Percentiles rank a stretch among this genome's conserved stretches.
Conservation (phyloP, 129 eudicot genomes). For the Centella asiatica region DNA sequence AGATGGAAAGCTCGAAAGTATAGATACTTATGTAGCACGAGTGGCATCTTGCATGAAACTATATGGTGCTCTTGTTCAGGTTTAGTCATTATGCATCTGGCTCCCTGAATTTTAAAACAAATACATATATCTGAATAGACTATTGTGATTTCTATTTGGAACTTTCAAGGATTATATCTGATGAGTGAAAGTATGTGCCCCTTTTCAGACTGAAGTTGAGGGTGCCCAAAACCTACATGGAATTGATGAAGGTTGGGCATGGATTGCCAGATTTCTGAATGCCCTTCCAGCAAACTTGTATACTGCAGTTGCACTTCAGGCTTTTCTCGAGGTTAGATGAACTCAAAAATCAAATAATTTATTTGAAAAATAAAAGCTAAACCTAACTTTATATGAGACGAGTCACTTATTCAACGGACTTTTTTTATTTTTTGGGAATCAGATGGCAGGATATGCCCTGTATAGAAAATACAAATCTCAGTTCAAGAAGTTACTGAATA, state of each 20-base stretch:
- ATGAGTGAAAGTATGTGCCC: background rate
- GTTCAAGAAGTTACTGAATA: conserved; percentile 56
- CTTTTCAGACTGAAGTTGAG: conserved; percentile 62
- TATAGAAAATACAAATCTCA: conserved; percentile 56
- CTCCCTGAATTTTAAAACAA: background rate
- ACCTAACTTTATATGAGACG: background rate
- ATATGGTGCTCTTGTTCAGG: conserved; percentile 97
- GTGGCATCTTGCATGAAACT: conserved; percentile 54
- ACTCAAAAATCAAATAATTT: background rate
- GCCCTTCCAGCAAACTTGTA: conserved; percentile 60
- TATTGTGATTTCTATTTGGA: background rate
- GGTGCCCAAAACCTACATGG: conserved; percentile 69
- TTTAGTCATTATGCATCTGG: conserved; percentile 16
- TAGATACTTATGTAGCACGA: conserved; percentile 41
- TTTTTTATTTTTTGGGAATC: conserved; percentile 13
- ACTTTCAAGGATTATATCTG: background rate
- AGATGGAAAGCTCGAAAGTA: conserved; percentile 65
- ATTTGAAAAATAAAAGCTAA: background rate
- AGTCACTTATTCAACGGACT: background rate
- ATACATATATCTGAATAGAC: background rate
- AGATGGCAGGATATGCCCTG: conserved; percentile 87
- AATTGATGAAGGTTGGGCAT: conserved; percentile 81
- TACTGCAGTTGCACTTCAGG: conserved; percentile 59
- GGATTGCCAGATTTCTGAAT: conserved; percentile 90
- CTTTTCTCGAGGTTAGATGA: conserved; percentile 64